phyloP scores from a whole-genome alignment of 2,329 filamentous ascomycete species.

The Hypoxylon sp. region DNA sequence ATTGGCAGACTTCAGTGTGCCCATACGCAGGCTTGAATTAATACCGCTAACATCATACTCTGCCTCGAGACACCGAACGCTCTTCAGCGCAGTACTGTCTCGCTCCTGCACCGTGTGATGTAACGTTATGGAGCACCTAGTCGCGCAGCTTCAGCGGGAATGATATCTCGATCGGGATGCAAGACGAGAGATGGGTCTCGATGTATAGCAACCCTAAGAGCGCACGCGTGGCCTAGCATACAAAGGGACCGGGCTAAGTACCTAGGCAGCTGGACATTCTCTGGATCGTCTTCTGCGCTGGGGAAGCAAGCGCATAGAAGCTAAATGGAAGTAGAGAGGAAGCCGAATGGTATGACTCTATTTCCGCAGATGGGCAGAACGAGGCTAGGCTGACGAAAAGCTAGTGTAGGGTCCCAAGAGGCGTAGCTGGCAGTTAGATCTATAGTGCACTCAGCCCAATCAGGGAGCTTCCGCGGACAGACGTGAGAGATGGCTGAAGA shows the following conservation, averaged over 20 bases:
- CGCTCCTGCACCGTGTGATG: not conserved
- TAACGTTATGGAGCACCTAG: conserved; percentile 22
- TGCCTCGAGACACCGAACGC: not conserved
- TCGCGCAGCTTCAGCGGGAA: conserved; percentile 11
- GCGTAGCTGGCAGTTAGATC: conserved; percentile 15
- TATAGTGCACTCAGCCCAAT: conserved; percentile 3
- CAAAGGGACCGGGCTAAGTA: conserved; percentile 17
- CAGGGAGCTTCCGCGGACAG: conserved; percentile 1
- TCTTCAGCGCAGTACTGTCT: not conserved
- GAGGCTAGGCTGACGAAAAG: conserved; percentile 35
- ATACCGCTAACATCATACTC: not conserved
- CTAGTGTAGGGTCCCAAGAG: conserved; percentile 10
- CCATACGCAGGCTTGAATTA: conserved; percentile 9
- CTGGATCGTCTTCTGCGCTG: conserved; percentile 10
- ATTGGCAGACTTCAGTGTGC: conserved; percentile 29
- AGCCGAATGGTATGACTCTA: conserved; percentile 13
- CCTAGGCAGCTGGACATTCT: conserved; percentile 1
- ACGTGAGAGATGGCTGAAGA: conserved; percentile 27
- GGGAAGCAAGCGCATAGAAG: conserved; percentile 30
- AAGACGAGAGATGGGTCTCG: conserved; percentile 19
- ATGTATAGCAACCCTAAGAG: conserved; percentile 5
- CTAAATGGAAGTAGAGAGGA: conserved; percentile 37
- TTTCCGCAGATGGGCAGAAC: conserved; percentile 12
- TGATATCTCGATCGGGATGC: conserved; percentile 32
- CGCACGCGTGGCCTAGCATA: conserved; percentile 11